Conservation (phyloP, 2,329 filamentous ascomycete genomes). For the Monilinia fructigena region DNA sequence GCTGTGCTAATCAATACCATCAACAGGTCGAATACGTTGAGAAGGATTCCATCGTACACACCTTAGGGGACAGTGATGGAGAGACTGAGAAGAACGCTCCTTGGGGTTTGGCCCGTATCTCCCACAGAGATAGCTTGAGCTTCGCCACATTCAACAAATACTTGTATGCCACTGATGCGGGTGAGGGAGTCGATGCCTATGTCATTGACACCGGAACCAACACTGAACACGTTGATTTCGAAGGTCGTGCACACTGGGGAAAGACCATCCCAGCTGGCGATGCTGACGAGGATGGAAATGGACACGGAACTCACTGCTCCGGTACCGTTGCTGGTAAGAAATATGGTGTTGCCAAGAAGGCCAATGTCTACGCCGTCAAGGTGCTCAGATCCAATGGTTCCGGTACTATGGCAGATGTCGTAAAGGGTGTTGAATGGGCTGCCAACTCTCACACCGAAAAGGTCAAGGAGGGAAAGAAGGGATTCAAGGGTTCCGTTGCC, state of each 20-base stretch:
- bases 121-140: constrained; percentile 80
- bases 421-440: constrained; percentile 96
- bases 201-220: constrained; percentile 98
- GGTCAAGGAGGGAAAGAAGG: constrained; percentile 80
- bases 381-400: constrained; percentile 96
- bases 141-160: constrained; percentile 99
- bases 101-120: constrained; percentile 99
- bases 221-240: constrained; percentile 90
- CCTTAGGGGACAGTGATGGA: constrained; percentile 57
- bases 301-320: constrained; percentile 98
- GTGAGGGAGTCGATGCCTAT: constrained; percentile 97
- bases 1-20: constrained; percentile 31
- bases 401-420: constrained; percentile 97
- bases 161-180: constrained; percentile 82
- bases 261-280: constrained; percentile 90
- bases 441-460: constrained; percentile 76
- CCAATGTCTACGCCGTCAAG: constrained; percentile 95
- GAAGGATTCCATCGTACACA: constrained; percentile 89
- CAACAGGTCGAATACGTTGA: constrained; percentile 91
- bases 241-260: constrained; percentile 92
- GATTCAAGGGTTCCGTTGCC: constrained; percentile 97
- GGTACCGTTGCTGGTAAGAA: constrained; percentile 97
- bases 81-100: constrained; percentile 86
- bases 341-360: constrained; percentile 99
- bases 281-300: constrained; percentile 89